Evolutionary conservation across 139 green algal genomes (phyloP).

Genomic region (Coccomyxa sp.): DNA sequence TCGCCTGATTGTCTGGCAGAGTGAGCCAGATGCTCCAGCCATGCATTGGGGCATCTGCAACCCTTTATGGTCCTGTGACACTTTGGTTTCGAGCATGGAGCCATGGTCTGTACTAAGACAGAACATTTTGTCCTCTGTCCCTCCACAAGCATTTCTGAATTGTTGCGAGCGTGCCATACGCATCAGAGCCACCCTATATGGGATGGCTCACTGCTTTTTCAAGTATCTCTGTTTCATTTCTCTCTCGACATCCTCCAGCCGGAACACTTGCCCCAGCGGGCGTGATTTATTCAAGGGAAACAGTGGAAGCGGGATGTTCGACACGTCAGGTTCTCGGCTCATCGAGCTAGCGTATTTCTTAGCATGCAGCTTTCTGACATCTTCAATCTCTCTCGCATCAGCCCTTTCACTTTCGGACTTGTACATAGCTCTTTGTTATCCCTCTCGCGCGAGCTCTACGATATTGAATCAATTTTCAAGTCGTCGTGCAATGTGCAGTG

Average conservation of each 20-base stretch:
- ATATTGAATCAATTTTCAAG: background rate
- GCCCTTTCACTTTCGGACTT: background rate
- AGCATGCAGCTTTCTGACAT: background rate
- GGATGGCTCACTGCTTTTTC: background rate
- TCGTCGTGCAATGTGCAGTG: background rate
- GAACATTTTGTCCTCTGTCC: too few species aligned
- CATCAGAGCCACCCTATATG: too few species aligned
- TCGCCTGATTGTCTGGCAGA: too few species aligned
- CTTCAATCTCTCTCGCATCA: background rate
- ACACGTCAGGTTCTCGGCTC: background rate
- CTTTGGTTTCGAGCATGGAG: too few species aligned
- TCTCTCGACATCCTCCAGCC: background rate
- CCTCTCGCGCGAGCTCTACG: background rate
- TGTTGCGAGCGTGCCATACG: too few species aligned
- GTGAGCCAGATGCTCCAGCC: too few species aligned
- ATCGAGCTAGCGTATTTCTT: background rate
- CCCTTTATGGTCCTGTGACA: too few species aligned
- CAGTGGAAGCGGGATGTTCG: background rate
- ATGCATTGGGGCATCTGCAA: too few species aligned
- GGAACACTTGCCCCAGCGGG: background rate
- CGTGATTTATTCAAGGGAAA: background rate
- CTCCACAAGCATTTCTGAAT: too few species aligned
- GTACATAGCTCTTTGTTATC: background rate
- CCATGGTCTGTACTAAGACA: too few species aligned
- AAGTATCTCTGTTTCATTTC: background rate